A percentile compares a stretch with the other conserved stretches of the same genome.
Evolutionary conservation across 2,329 filamentous ascomycete genomes (phyloP).

Genomic region (Cladophialophora chaetospira): DNA sequence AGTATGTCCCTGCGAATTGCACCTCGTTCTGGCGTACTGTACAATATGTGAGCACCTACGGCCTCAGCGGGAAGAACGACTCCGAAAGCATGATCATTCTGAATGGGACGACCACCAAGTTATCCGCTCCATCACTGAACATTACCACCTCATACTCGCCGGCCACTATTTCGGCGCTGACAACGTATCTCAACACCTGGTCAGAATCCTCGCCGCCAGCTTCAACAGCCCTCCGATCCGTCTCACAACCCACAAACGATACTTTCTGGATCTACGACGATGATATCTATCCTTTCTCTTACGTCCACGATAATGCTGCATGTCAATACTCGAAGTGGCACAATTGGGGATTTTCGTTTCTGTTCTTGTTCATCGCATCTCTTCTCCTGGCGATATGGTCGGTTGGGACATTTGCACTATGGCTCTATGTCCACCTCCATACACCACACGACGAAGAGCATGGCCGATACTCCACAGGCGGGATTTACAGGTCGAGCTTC

Average conservation of each 20-base stretch:
- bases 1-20: constrained; percentile 26
- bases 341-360: constrained; percentile 42
- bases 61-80: constrained; percentile 2
- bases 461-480: constrained; percentile 32
- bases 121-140: constrained; percentile 23
- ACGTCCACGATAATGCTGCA: constrained; percentile 18
- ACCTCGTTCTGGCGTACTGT: constrained; percentile 24
- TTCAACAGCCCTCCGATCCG: constrained; percentile 1
- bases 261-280: constrained; percentile 24
- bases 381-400: constrained; percentile 39
- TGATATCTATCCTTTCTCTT: constrained; percentile 21
- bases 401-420: constrained; percentile 39
- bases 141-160: constrained; percentile 23
- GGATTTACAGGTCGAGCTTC: constrained; percentile 34
- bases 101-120: constrained; percentile 12
- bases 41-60: constrained; percentile 23
- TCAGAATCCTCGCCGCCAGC: background rate
- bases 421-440: constrained; percentile 39
- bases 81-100: constrained; percentile 16
- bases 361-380: constrained; percentile 38
- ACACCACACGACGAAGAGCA: constrained; percentile 16
- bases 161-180: constrained; percentile 5
- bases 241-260: constrained; percentile 8
- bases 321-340: constrained; percentile 32
- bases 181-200: constrained; percentile 19